Base-by-base conservation (phyloP, 1,284 basidiomycete genomes). In the Golubevia pallescens region DNA sequence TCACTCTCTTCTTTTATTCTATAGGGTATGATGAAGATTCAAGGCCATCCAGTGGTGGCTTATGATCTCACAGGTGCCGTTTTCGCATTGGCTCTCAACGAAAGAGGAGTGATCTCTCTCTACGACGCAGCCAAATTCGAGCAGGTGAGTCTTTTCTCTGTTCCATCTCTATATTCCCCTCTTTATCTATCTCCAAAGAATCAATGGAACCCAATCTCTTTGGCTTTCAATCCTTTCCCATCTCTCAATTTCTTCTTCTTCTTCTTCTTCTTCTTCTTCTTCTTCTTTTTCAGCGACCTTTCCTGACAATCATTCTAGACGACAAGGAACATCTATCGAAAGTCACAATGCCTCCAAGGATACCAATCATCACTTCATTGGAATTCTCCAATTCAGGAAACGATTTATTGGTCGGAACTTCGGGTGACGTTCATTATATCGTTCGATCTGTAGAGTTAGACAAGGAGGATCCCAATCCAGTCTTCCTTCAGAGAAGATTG, bases 61-160 rank as follows among this genome's bases (percentile, higher is more conserved):
- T 97, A 96, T 84, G 97, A 99, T 81, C 89, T 91, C 1, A 90
- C 91, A 1, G 97, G 96, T 1, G 87, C 93, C 28, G 93, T 99
- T 24, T 97, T 98, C 82, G 96, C 94, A 28, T 92, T 98, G 16
- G 95, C 91, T 0, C 90, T 97, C 78, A 95, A 96, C 81, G 80
- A 84, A 56, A 59, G 77, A 2, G 53, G 64, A 8, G 65, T 68
- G 0, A 67, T 84, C 20, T 65, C 81, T 42, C 72, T 84, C 20
- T 99, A 97, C 84, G 95, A 95, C 84, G 89, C 91, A 63, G 90
- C 90, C 23, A 92, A 94, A 73, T 95, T 92, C 78, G 95, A 98
- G 88, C 93, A 93, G 38, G 87, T 87, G 65, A 78, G 87, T 73
- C 2, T 20, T 23, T 6, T 38, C 60, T 55, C 28, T 63, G 42